Percentiles rank a stretch among this genome's conserved stretches.
phyloP scores from a whole-genome alignment of 2,329 filamentous ascomycete species.

The Pseudogymnoascus sp. region DNA sequence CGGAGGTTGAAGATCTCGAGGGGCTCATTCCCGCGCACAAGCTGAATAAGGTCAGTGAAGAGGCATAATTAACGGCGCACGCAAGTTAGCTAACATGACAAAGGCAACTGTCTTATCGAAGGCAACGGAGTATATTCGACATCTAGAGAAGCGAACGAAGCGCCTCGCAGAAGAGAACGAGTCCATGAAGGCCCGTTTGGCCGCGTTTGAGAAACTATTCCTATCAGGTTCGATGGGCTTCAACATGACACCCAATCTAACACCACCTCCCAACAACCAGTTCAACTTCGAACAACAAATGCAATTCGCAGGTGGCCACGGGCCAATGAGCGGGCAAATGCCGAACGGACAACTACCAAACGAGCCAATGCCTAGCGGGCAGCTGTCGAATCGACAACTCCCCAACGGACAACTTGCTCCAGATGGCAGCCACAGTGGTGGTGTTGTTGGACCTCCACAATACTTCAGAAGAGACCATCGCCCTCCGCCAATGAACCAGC shows the following conservation, averaged over 20 bases:
- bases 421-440: slow-evolving; percentile 39
- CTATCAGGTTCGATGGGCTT: slow-evolving; percentile 61
- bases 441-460: slow-evolving; percentile 58
- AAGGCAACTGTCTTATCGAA: slow-evolving; percentile 62
- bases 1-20: slow-evolving; percentile 72
- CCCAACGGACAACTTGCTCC: slow-evolving; percentile 22
- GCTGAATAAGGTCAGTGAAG: slow-evolving; percentile 83
- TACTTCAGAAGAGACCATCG: slow-evolving; percentile 41
- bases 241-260: slow-evolving; percentile 36
- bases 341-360: background rate
- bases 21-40: slow-evolving; percentile 84
- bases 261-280: slow-evolving; percentile 36
- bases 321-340: background rate
- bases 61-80: background rate
- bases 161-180: slow-evolving; percentile 74
- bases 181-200: slow-evolving; percentile 68
- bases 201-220: slow-evolving; percentile 70
- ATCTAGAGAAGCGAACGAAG: slow-evolving; percentile 84
- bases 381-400: slow-evolving; percentile 12
- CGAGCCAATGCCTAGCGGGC: background rate
- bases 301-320: background rate
- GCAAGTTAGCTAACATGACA: background rate
- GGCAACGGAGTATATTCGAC: slow-evolving; percentile 90
- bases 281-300: slow-evolving; percentile 1
- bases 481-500: slow-evolving; percentile 20